Base-by-base conservation (phyloP, 768 basidiomycete genomes). In the Sporobolomyces pararoseus region DNA sequence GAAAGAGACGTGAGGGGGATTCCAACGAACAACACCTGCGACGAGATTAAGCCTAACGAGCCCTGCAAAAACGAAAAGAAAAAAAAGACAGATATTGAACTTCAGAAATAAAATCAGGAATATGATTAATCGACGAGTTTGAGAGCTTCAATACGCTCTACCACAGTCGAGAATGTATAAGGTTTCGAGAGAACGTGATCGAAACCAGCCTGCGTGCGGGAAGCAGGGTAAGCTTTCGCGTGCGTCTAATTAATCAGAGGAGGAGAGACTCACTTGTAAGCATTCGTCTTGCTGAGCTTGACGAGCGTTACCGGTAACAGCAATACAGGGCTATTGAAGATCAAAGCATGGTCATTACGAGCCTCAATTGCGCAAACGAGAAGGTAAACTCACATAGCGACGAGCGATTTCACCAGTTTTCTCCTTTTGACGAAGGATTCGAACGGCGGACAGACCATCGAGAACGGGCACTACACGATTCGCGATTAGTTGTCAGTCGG, bases 161-260 rank as follows among this genome's bases (percentile, higher is more conserved):
- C 42, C n/a, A 49, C 54, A 37, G 13, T 49, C 34, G 44, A 16
- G 23, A 70, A 31, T 16, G 25, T 39, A 46, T 70, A 70, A 16
- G 69, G 69, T 62, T 71, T 71, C 29, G 65, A 66, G 17, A 57
- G 53, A n/a, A 71, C 70, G 44, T 44, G 50, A 46, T 72, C 57
- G 50, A 72, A 75, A 0, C 74, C 74, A 6, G 65, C 53, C 7
- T 58, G 44, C 17, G 39, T 17, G 39, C 39, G 39, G 17, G 9
- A 9, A 21, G 37, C 9, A 55, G 9, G 19, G 55, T 25, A 44
- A 29, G 63, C 10, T 37, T 31, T 10, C 47, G 25, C 34, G 65
- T 31, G 25, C 64, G 58, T 23, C 34, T 46, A 12, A 68, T 37
- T 2, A 68, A 54, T 34, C 52, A 27, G 21, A 27, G 50, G 17